These are phyloP conservation scores for Phaseolus lunatus DNA, from an alignment of 306 rosid genomes.

Conservation along the genomic window DNA sequence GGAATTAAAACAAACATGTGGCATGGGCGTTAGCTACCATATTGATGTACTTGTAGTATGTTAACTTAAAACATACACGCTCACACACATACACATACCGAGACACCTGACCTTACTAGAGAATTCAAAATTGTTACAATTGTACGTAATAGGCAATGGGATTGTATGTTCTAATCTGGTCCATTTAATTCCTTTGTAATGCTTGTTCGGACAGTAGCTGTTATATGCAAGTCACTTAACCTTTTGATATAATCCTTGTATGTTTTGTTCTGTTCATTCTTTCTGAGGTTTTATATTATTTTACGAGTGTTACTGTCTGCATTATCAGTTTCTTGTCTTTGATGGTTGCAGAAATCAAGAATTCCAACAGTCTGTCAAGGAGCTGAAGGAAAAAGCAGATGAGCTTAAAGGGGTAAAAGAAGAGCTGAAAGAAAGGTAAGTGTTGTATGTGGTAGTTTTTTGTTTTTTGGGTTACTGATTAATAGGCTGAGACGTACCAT, in stretches of 20 bases:
- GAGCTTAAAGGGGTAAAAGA: slow-evolving; percentile 83
- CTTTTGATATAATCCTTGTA: neutral
- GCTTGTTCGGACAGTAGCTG: neutral
- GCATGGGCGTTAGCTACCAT: neutral
- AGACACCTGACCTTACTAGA: neutral
- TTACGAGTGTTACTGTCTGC: neutral
- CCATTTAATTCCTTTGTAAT: neutral
- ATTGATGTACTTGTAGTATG: neutral
- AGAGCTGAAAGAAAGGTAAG: slow-evolving; percentile 78
- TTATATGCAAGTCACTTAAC: neutral
- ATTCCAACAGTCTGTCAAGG: slow-evolving; percentile 79
- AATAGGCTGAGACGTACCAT: slow-evolving; percentile 89
- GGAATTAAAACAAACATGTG: neutral
- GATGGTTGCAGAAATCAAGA: slow-evolving; percentile 66
- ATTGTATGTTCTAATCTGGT: neutral
- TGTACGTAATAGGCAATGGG: neutral
- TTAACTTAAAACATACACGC: neutral
- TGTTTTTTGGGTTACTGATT: slow-evolving; percentile 40
- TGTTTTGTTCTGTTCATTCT: slow-evolving; percentile 22
- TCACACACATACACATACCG: neutral
- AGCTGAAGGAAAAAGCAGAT: slow-evolving; percentile 78
- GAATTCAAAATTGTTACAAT: neutral
- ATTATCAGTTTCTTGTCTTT: slow-evolving; percentile 9
- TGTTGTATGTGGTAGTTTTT: slow-evolving; percentile 6
- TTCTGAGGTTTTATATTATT: slow-evolving; percentile 3